Percentiles rank a stretch among this genome's conserved stretches.
Conservation (phyloP, 1,284 basidiomycete species). For the Phellinidium pouzarii region DNA sequence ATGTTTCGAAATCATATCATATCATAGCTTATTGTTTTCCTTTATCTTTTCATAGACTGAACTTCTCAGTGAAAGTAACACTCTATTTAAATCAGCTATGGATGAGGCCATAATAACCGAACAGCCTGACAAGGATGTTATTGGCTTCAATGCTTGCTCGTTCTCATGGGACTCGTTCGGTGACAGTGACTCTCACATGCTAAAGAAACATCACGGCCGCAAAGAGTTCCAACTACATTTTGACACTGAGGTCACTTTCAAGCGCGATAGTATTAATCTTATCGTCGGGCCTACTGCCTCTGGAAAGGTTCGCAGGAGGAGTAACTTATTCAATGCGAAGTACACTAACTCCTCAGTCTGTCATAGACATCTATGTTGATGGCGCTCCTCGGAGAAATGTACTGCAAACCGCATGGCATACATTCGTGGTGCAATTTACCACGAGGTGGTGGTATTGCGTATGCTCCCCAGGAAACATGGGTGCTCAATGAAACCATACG, state of each 20-base stretch:
- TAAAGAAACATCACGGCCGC: conserved; percentile 27
- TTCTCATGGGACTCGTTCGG: conserved; percentile 33
- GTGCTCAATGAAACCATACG: conserved; percentile 32
- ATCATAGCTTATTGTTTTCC: not conserved
- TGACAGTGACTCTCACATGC: conserved; percentile 21
- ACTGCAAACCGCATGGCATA: conserved; percentile 24
- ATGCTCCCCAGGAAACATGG: conserved; percentile 41
- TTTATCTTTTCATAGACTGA: conserved; percentile 34
- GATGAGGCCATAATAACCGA: conserved; percentile 26
- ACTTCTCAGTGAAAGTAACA: conserved; percentile 41
- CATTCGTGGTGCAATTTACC: conserved; percentile 38
- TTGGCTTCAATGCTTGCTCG: conserved; percentile 38
- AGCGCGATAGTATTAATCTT: conserved; percentile 48
- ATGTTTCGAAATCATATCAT: not conserved
- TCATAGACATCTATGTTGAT: conserved; percentile 41
- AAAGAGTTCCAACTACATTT: conserved; percentile 42
- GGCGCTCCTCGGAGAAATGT: conserved; percentile 39
- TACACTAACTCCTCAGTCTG: conserved; percentile 34
- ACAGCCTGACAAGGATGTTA: conserved; percentile 22
- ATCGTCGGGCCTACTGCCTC: conserved; percentile 56
- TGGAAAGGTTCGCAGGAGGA: conserved; percentile 23
- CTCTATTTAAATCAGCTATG: conserved; percentile 25
- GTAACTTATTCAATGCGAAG: not conserved
- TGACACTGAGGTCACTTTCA: conserved; percentile 46
- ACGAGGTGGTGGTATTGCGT: conserved; percentile 37